Evolutionary conservation across 2,329 filamentous ascomycete genomes (phyloP).

Genomic region (Aspergillus udagawae): DNA sequence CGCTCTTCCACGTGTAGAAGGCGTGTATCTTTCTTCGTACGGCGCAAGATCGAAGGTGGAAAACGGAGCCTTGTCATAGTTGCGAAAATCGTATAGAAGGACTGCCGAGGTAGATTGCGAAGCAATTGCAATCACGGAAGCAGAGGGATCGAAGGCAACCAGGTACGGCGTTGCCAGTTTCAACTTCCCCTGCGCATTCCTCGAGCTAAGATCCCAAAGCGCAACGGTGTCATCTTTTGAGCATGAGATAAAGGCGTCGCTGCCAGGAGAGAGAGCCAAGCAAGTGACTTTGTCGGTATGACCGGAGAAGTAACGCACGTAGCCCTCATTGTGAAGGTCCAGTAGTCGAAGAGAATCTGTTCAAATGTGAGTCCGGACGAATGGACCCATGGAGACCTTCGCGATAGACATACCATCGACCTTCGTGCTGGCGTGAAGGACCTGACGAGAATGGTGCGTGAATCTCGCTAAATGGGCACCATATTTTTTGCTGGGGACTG

Average conservation of each 20-base stretch:
- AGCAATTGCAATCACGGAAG: conserved; percentile 84
- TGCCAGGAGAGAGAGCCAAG: conserved; percentile 76
- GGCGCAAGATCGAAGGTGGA: conserved; percentile 71
- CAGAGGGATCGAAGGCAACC: conserved; percentile 86
- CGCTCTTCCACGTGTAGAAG: conserved; percentile 44
- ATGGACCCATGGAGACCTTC: neutral
- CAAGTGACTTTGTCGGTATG: conserved; percentile 82
- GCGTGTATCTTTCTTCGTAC: conserved; percentile 53
- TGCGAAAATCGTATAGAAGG: conserved; percentile 86
- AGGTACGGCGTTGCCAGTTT: conserved; percentile 78
- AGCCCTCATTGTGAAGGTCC: conserved; percentile 88
- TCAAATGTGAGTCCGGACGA: neutral
- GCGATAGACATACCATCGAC: conserved; percentile 63
- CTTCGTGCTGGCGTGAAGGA: conserved; percentile 94
- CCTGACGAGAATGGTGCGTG: conserved; percentile 83
- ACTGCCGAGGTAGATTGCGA: conserved; percentile 75
- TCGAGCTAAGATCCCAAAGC: conserved; percentile 81
- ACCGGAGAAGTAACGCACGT: conserved; percentile 92
- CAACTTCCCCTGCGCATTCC: conserved; percentile 74
- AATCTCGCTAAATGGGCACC: conserved; percentile 92
- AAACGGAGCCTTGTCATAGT: conserved; percentile 90
- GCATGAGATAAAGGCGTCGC: conserved; percentile 89
- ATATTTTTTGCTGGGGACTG: conserved; percentile 91
- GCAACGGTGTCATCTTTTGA: conserved; percentile 86
- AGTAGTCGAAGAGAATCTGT: conserved; percentile 74